A percentile compares a stretch with the other conserved stretches of the same genome.
Conservation (phyloP, 345 rosid genomes). For the Aquilaria malaccensis region DNA sequence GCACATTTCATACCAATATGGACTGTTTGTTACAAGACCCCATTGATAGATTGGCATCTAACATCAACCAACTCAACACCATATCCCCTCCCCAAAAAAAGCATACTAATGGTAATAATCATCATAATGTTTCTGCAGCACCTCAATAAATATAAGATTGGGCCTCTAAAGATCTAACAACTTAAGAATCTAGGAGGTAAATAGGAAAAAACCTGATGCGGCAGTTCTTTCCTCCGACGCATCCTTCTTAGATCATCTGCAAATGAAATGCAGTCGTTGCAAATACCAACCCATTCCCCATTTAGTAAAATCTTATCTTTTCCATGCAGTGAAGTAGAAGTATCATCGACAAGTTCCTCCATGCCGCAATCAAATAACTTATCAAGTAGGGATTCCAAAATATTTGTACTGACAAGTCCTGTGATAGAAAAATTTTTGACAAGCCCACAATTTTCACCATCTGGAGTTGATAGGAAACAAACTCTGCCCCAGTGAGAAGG, state of each 20-base stretch:
- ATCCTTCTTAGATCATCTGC: slow-evolving; percentile 46
- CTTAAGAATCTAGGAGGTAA: not conserved
- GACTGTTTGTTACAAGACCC: too few species aligned
- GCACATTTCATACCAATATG: too few species aligned
- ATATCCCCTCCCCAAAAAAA: too few species aligned
- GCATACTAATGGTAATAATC: too few species aligned
- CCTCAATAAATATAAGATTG: too few species aligned
- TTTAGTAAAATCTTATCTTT: slow-evolving; percentile 63
- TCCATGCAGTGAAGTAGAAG: slow-evolving; percentile 34
- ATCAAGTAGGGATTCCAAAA: slow-evolving; percentile 38
- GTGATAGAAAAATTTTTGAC: slow-evolving; percentile 80
- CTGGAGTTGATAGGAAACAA: slow-evolving; percentile 91
- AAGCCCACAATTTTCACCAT: slow-evolving; percentile 98
- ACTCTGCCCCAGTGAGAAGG: slow-evolving; percentile 99
- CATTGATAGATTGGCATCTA: too few species aligned
- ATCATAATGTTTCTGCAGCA: too few species aligned
- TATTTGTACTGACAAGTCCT: slow-evolving; percentile 63
- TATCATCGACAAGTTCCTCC: slow-evolving; percentile 55
- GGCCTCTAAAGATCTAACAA: not conserved
- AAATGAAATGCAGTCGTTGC: slow-evolving; percentile 50
- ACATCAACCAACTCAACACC: too few species aligned
- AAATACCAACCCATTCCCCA: slow-evolving; percentile 90
- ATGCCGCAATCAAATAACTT: slow-evolving; percentile 52
- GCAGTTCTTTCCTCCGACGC: slow-evolving; percentile 55
- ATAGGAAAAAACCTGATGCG: slow-evolving; percentile 43